Evolutionary conservation across 1,284 basidiomycete species (phyloP), one percentile per base, ranked within the genome.

Genomic region (Peniophora sp.): DNA sequence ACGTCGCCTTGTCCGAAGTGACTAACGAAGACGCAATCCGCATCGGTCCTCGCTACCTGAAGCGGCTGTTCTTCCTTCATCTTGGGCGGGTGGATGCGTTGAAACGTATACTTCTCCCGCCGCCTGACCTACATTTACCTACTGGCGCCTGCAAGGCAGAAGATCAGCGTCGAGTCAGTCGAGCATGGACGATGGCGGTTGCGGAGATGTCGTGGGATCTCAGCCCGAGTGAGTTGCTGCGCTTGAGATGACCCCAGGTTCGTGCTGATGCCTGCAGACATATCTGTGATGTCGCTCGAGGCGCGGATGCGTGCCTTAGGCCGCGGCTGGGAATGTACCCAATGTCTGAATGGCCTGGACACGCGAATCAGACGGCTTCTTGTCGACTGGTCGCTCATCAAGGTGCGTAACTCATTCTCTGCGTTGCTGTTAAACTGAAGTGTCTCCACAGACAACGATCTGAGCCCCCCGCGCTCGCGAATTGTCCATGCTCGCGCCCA

Each of bases 281-380:
- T 83, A 16, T 81, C 83, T 16, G 79, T 75, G 32, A 74, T 69
- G 52, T 68, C 74, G 1, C 76, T 84, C 65, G 81, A 84, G 59
- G 77, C 76, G 5, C 77, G 82, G 22, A 67, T 84, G 19, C 69
- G 69, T 19, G 81, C 81, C 2, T 62, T 85, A 25, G 72, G 71
- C 38, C 78, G 81, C 27, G 79, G 79, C 55, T 61, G 84, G 11
- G 65, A 70, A 19, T 85, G 82, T 57, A 75, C 17, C 14, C 11
- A 22, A 20, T 45, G 44, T n/a, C 6, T 8, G n/a, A 16, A 22
- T 3, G 6, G 14, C 14, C 44, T 45, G 20, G 9, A 22, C 22
- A 8, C 8, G 6, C 44, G 44, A 3, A 45, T 45, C 44, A 45
- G 23, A 22, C 16, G 22, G 44, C 9, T 45, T 9, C 23, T 45